Base-by-base conservation (phyloP, 805 yeast genomes). In the Ogataea trehalophila region DNA sequence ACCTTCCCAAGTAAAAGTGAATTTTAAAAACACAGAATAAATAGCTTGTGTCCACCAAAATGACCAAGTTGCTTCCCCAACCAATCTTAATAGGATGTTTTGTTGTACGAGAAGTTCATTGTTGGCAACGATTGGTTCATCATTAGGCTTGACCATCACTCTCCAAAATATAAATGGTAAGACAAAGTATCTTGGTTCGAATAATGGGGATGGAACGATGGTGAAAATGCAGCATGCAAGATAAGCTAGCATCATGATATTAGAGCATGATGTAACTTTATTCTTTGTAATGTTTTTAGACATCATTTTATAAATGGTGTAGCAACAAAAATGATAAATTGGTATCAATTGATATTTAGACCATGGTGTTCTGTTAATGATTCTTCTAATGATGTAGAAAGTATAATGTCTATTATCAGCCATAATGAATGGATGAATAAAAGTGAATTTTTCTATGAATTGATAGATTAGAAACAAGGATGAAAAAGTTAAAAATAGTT, bases 351-450 rank as follows among this genome's bases (percentile, higher is more conserved):
- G 55, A 47, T 74, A 69, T 45, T 77, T 70, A 17, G 79, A 71
- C 47, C 75, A 73, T 47, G 73, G 63, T 33, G 66, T 70, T 20
- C 72, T 68, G 54, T 77, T 67, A 40, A 92, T 76, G 26, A 94
- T 58, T 48, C 76, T 77, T 47, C 81, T 79, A 79, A 87, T 87
- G 35, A 94, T 67, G 66, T 94, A 94, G 63, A 94, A 94, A 0
- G 96, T 82, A 63, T 82, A 89, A 66, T 94, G 99, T 57, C 99
- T 79, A 68, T 94, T 94, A 65, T 94, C 99, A 0, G 98, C 95
- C 39, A 92, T 72, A 37, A 94, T 65, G 64, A 92, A 94, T 7
- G 97, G 97, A 64, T 94, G 99, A 2, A 81, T 83, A 2, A 84
- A 70, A 0, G 97, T 87, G 63, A 76, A 84, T 48, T 72, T 72